These are phyloP conservation scores for Solanum appendiculatum DNA, from an alignment of 257 asterid genomes.

Conservation along the genomic window DNA sequence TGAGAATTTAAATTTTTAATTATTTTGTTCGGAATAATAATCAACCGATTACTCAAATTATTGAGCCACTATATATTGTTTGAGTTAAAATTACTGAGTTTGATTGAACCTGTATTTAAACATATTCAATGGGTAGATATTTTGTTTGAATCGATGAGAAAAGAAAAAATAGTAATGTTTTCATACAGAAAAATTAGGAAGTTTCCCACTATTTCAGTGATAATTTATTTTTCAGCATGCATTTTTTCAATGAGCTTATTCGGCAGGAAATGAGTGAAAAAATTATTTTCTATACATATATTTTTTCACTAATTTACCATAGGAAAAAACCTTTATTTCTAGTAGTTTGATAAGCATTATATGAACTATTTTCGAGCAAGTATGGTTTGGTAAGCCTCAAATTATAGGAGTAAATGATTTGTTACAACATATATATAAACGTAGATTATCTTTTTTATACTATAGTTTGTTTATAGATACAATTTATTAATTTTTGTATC, in stretches of 20 bases:
- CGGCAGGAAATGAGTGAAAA: too few relatives aligned
- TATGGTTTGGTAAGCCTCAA: neutral
- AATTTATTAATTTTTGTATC: neutral
- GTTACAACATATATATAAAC: neutral
- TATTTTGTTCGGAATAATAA: neutral
- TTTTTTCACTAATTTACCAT: too few relatives aligned
- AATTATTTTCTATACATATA: too few relatives aligned
- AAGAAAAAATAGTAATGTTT: neutral
- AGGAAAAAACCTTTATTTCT: too few relatives aligned
- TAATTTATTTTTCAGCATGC: too few relatives aligned
- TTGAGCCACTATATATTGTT: neutral
- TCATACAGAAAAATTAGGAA: too few relatives aligned
- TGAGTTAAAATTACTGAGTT: neutral
- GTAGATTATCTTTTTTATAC: neutral
- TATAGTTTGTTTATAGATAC: neutral
- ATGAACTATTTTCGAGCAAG: neutral
- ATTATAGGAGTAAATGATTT: neutral
- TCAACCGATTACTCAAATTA: neutral
- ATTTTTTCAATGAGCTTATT: too few relatives aligned
- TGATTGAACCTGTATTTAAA: neutral
- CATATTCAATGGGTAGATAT: neutral
- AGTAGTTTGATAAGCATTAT: neutral
- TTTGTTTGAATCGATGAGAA: neutral
- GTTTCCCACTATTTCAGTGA: too few relatives aligned
- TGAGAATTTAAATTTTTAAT: neutral